Evolutionary conservation across 148 eudicot genomes (phyloP), one percentile per base, ranked within the genome.

Genomic region (Cornus controversa): DNA sequence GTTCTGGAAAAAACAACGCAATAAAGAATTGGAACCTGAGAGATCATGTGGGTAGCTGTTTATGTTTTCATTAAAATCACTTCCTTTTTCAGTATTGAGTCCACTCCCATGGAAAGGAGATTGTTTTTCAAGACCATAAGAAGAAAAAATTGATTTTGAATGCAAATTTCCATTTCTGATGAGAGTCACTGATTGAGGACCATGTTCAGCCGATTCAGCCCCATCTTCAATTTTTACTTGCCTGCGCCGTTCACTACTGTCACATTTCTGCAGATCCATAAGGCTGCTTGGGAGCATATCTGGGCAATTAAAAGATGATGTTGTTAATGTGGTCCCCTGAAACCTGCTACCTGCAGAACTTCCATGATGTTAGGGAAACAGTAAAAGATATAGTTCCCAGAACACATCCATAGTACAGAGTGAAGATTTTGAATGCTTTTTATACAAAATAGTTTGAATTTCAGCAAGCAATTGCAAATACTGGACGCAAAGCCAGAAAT

Each of bases 241-340:
- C 72, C 62, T 64, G n/a, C 31, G 79, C 87, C 84, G 87, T 72
- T 72, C 78, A 67, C 75, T 77, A 29, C 75, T 71, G 34, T 75
- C 85, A 26, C 76, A 75, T 64, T 80, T 83, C 4, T 73, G 78
- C 58, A 64, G 72, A 79, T 68, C 78, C 29, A 78, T 62, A 40
- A 68, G 29, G 82, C 71, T 34, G 26, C 70, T 73, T 0, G 85
- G 86, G 54, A 79, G 78, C 72, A 75, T 74, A 76, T 88, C 88
- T 80, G 82, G 85, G 86, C 77, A 85, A 66, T 76, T 67, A 77
- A 85, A 83, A 28, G 94, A 89, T 57, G 91, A 76, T 34, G 85
- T n/a, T 20, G 77, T 75, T 50, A 40, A 40, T 40, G 45, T 8
- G 8, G 86, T 77, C 40, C 83, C 89, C 64, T 81, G 87, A 70